Conservation (phyloP, 805 yeast genomes). For the Lachancea kluyveri region DNA sequence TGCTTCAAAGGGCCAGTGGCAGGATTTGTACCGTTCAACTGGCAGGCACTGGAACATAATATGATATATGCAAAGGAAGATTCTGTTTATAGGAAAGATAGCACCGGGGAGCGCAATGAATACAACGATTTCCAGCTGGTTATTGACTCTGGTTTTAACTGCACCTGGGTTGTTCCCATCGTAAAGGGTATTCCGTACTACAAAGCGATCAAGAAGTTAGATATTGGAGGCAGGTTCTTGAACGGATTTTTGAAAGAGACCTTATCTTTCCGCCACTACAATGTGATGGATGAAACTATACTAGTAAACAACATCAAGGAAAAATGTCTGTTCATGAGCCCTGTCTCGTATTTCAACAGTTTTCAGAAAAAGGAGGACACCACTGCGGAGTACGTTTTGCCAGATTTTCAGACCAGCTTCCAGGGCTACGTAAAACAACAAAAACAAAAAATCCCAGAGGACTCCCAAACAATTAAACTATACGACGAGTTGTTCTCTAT, state of each 20-base stretch:
- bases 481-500: constrained; percentile 82
- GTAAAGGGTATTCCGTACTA: constrained; percentile 71
- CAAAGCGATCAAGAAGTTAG: constrained; percentile 70
- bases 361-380: constrained; percentile 26
- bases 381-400: constrained; percentile 69
- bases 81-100: constrained; percentile 6
- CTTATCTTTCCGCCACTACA: constrained; percentile 85
- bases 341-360: constrained; percentile 39
- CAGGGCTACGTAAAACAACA: constrained; percentile 59
- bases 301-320: constrained; percentile 84
- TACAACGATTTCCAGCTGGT: constrained; percentile 66
- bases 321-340: constrained; percentile 37
- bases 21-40: constrained; percentile 58
- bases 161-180: constrained; percentile 84
- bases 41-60: constrained; percentile 10
- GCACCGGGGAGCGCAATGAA: constrained; percentile 7
- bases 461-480: constrained; percentile 59
- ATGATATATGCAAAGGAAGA: constrained; percentile 21
- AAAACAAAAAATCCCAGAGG: constrained; percentile 34
- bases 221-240: constrained; percentile 80
- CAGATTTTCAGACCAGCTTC: constrained; percentile 77
- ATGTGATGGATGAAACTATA: constrained; percentile 85
- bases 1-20: constrained; percentile 62
- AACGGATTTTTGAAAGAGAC: constrained; percentile 81
- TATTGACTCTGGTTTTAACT: constrained; percentile 81